Conservation (phyloP, 495 filamentous ascomycete species). For the Neurospora sp. region DNA sequence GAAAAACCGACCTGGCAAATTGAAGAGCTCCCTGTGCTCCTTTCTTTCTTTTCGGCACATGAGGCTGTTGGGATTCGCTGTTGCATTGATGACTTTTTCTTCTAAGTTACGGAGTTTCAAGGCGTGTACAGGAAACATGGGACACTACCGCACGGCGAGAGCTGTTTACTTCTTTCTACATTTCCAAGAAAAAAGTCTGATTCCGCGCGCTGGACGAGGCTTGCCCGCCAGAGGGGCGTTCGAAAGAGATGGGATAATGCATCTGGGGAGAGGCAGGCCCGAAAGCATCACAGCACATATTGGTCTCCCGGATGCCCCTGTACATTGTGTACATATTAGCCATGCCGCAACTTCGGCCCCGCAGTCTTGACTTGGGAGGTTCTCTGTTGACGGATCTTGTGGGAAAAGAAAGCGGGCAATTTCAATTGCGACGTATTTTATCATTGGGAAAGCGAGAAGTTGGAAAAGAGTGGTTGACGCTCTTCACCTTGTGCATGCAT, state of each 20-base stretch:
- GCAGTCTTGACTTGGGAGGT: background rate
- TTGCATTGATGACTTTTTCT: background rate
- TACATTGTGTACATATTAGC: constrained; percentile 1
- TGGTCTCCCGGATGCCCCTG: constrained; percentile 1
- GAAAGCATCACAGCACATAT: background rate
- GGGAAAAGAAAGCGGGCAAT: background rate
- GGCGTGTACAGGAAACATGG: constrained; percentile 10
- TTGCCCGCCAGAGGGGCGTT: background rate
- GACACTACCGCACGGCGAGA: constrained; percentile 12
- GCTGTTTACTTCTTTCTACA: constrained; percentile 7
- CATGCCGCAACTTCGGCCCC: background rate
- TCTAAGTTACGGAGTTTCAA: constrained; percentile 11
- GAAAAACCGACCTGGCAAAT: background rate
- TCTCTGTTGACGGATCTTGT: constrained; percentile 1
- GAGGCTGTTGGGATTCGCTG: background rate
- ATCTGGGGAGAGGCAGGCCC: background rate
- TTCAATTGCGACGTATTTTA: background rate
- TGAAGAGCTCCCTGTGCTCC: background rate
- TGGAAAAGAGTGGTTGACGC: background rate
- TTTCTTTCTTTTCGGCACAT: background rate
- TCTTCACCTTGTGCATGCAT: background rate
- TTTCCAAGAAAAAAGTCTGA: background rate
- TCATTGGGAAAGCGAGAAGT: constrained; percentile 2
- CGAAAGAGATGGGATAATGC: background rate
- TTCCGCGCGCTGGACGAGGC: background rate